A percentile compares a stretch with the other conserved stretches of the same genome.
Evolutionary conservation across 371 early-diverging fungal genomes (phyloP).

Genomic region (Mortierella sp.): DNA sequence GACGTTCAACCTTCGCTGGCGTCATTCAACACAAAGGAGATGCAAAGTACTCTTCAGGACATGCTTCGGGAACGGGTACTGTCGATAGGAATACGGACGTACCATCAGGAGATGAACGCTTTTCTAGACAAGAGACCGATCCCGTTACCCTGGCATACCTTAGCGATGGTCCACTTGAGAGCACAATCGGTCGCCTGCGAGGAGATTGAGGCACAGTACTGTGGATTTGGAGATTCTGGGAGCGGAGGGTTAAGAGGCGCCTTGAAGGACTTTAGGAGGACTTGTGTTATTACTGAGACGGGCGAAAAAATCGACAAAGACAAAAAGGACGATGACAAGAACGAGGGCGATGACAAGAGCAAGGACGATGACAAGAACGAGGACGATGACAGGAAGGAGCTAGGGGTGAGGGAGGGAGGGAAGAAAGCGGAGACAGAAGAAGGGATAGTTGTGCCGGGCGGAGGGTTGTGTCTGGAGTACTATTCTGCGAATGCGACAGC

Average conservation of each 20-base stretch:
- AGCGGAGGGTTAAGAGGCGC: not conserved
- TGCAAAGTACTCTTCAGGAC: not conserved
- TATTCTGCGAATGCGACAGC: slow-evolving; percentile 41
- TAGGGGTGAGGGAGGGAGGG: not conserved
- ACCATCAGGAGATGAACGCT: slow-evolving; percentile 40
- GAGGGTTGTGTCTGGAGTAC: slow-evolving; percentile 44
- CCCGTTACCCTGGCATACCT: slow-evolving; percentile 42
- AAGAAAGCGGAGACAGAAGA: not conserved
- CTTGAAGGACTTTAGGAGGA: slow-evolving; percentile 26
- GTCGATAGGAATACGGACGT: slow-evolving; percentile 15
- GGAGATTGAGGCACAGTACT: slow-evolving; percentile 34
- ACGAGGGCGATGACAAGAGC: not conserved
- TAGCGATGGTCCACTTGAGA: slow-evolving; percentile 39
- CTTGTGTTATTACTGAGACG: slow-evolving; percentile 26
- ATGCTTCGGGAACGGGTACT: slow-evolving; percentile 20
- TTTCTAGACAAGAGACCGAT: slow-evolving; percentile 39
- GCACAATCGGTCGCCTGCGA: slow-evolving; percentile 33
- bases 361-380: not conserved
- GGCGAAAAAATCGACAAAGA: not conserved
- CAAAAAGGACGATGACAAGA: not conserved
- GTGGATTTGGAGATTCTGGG: not conserved
- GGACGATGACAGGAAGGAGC: not conserved
- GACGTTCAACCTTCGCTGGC: not conserved
- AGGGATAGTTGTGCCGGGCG: slow-evolving; percentile 25
- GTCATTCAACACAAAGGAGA: not conserved